Conservation (phyloP, 306 rosid species). For the Psophocarpus tetragonolobus region DNA sequence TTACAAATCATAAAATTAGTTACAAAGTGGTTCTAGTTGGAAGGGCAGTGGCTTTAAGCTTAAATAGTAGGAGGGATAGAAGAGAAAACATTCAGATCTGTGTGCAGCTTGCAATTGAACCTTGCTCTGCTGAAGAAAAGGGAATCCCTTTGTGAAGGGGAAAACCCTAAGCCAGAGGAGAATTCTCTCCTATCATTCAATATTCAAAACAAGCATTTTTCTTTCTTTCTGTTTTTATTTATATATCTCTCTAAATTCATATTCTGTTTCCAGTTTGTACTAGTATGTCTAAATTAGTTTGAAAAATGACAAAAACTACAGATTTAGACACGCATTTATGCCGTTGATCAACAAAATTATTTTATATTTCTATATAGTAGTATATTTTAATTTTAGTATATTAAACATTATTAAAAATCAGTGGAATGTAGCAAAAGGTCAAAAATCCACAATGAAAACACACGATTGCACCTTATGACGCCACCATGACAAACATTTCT, state of each 20-base stretch:
- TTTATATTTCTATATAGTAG: neutral
- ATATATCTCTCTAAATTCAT: neutral
- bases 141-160: neutral
- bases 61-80: neutral
- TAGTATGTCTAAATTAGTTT: neutral
- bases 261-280: neutral
- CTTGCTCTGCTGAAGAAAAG: neutral
- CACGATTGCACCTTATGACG: no score
- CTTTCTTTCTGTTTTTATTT: neutral
- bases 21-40: neutral
- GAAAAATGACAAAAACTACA: neutral
- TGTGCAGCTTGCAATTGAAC: neutral
- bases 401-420: no score
- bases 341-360: neutral
- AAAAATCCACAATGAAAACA: no score
- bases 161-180: neutral
- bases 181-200: neutral
- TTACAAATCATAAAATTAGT: neutral
- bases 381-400: no score
- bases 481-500: no score
- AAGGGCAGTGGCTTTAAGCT: neutral
- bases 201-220: neutral
- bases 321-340: neutral
- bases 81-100: neutral
- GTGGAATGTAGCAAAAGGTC: no score